Conservation (phyloP, 495 filamentous ascomycete genomes). For the Xylaria intraflava region DNA sequence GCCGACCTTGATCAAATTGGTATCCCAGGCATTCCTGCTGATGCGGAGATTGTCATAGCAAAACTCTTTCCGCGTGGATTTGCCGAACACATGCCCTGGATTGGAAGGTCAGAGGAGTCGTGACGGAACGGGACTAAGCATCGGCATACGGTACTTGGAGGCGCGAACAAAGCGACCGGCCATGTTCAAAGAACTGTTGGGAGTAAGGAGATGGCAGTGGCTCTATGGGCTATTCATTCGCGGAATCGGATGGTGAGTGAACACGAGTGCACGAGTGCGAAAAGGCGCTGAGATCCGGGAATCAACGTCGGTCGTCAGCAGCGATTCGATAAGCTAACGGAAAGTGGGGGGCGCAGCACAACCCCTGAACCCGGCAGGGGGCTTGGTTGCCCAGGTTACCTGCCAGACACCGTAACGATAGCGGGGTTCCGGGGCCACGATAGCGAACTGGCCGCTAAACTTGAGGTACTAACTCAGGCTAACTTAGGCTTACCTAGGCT, state of each 20-base stretch:
- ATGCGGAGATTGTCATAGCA: conserved; percentile 96
- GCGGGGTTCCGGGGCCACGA: too few species aligned
- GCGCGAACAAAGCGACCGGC: conserved; percentile 95
- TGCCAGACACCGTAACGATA: too few species aligned
- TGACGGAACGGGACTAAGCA: conserved; percentile 17
- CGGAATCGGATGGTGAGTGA: background rate
- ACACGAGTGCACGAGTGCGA: too few species aligned
- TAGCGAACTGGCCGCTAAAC: too few species aligned
- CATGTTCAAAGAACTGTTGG: conserved; percentile 47
- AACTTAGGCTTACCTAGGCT: too few species aligned
- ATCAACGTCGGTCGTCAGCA: too few species aligned
- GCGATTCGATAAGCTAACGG: too few species aligned
- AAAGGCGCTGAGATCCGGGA: too few species aligned
- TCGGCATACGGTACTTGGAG: conserved; percentile 90
- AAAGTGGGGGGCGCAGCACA: too few species aligned
- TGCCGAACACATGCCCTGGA: conserved; percentile 94
- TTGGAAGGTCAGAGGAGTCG: conserved; percentile 20
- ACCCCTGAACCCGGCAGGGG: too few species aligned
- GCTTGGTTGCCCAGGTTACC: too few species aligned
- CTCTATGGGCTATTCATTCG: background rate
- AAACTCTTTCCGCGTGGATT: conserved; percentile 79
- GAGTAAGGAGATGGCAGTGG: background rate
- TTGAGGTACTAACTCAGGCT: too few species aligned
- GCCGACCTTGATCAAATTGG: conserved; percentile 88
- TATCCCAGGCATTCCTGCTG: conserved; percentile 98